Percentiles rank a stretch among this genome's conserved stretches.
These are phyloP conservation scores for Corymbia maculata DNA, from an alignment of 345 rosid species.

Conservation along the genomic window DNA sequence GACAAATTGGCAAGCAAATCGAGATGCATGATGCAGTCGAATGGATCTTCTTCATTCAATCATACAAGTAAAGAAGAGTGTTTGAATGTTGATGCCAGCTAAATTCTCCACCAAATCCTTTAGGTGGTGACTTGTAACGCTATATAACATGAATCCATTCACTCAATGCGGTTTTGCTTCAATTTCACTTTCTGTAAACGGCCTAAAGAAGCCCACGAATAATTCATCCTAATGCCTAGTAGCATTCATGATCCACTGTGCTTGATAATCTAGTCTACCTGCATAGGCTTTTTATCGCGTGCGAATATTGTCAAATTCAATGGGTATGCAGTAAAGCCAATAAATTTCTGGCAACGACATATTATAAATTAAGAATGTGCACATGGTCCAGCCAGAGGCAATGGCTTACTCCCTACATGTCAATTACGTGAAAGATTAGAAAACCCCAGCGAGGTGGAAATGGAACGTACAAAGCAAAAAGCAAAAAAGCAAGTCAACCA, in stretches of 20 bases:
- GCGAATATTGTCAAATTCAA: not conserved
- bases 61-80: not conserved
- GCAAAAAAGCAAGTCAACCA: not conserved
- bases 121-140: not conserved
- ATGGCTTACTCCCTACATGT: not conserved
- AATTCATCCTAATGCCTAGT: not conserved
- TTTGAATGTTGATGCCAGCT: accelerated
- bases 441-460: not conserved
- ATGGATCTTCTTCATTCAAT: not conserved
- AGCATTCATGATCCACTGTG: not conserved
- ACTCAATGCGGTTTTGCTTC: not conserved
- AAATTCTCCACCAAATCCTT: not conserved
- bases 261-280: not conserved
- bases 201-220: not conserved
- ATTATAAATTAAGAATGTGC: not conserved
- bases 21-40: accelerated
- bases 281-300: not conserved
- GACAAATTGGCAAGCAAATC: not conserved
- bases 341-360: not conserved
- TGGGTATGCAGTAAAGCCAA: not conserved
- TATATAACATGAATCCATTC: not conserved
- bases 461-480: not conserved
- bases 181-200: not conserved
- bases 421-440: not conserved
- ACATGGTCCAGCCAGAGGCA: not conserved